phyloP scores from a whole-genome alignment of 225 moss, liverwort and hornwort species.

The Marchantia polymorpha region DNA sequence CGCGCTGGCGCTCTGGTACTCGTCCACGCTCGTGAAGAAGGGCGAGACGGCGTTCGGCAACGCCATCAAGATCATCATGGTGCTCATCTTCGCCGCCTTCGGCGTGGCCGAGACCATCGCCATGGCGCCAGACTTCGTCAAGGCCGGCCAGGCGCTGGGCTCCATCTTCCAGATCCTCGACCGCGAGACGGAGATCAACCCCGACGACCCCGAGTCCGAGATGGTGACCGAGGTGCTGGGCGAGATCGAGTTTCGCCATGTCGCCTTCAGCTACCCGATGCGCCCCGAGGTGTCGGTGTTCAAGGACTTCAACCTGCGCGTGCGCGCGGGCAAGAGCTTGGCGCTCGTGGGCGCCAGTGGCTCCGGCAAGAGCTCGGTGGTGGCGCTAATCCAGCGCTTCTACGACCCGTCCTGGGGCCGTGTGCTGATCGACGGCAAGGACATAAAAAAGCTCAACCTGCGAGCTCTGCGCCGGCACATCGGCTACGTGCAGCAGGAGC shows the following conservation, averaged over 20 bases:
- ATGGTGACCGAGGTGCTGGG: constrained; percentile 29
- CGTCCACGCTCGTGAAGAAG: constrained; percentile 42
- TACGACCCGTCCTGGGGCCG: constrained; percentile 46
- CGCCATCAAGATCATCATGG: constrained; percentile 50
- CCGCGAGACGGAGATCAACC: constrained; percentile 40
- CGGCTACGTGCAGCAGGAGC: constrained; percentile 48
- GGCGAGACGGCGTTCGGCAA: constrained; percentile 43
- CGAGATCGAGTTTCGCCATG: constrained; percentile 43
- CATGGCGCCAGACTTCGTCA: constrained; percentile 52
- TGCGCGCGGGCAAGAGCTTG: constrained; percentile 40
- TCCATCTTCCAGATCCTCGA: constrained; percentile 47
- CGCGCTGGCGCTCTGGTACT: constrained; percentile 49
- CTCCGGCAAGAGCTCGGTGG: constrained; percentile 46
- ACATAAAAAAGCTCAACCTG: constrained; percentile 37
- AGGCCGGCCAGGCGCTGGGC: constrained; percentile 36
- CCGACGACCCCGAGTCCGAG: constrained; percentile 41
- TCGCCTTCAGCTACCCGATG: constrained; percentile 44
- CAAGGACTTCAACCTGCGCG: constrained; percentile 39
- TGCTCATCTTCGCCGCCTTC: constrained; percentile 51
- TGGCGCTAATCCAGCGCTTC: constrained; percentile 40
- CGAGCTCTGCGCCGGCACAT: constrained; percentile 39
- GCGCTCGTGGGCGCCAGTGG: constrained; percentile 50
- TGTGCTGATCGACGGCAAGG: constrained; percentile 41
- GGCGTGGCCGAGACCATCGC: constrained; percentile 56
- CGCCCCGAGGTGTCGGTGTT: constrained; percentile 42